A percentile compares a stretch with the other conserved stretches of the same genome.
Conservation (phyloP, 2,329 filamentous ascomycete species). For the Pseudogymnoascus sp. region DNA sequence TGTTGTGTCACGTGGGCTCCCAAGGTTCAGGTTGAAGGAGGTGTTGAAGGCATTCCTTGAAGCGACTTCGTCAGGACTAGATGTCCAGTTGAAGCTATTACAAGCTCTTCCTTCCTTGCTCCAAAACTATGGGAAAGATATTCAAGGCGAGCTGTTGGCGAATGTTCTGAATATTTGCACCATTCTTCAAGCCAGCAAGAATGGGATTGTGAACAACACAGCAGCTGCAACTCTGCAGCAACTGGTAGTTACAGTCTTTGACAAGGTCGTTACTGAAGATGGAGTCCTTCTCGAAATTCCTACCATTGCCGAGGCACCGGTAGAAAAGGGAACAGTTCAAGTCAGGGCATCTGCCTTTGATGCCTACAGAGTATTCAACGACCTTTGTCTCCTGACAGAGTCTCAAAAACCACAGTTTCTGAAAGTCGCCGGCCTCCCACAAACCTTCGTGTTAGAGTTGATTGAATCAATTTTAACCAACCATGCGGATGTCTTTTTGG, state of each 20-base stretch:
- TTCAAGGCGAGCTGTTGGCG: slow-evolving; percentile 73
- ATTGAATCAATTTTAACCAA: slow-evolving; percentile 86
- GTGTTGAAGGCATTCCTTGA: slow-evolving; percentile 83
- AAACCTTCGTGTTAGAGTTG: slow-evolving; percentile 80
- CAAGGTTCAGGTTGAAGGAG: slow-evolving; percentile 71
- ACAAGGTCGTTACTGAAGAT: slow-evolving; percentile 79
- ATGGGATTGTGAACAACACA: slow-evolving; percentile 87
- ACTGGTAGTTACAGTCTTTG: slow-evolving; percentile 84
- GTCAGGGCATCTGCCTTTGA: slow-evolving; percentile 73
- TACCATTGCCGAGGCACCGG: slow-evolving; percentile 57
- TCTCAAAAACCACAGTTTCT: slow-evolving; percentile 77
- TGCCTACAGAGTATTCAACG: slow-evolving; percentile 78
- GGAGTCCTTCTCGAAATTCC: slow-evolving; percentile 46
- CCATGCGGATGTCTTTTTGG: slow-evolving; percentile 69
- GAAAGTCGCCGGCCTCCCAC: slow-evolving; percentile 66
- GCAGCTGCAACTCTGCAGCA: slow-evolving; percentile 95
- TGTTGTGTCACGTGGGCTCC: slow-evolving; percentile 72
- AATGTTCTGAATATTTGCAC: slow-evolving; percentile 86
- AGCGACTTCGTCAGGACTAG: slow-evolving; percentile 69
- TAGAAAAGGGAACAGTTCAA: slow-evolving; percentile 54
- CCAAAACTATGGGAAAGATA: slow-evolving; percentile 78
- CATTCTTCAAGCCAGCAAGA: slow-evolving; percentile 82
- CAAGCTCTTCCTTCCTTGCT: slow-evolving; percentile 83
- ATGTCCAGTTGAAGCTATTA: slow-evolving; percentile 92
- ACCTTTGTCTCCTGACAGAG: slow-evolving; percentile 81